A percentile compares a stretch with the other conserved stretches of the same genome.
Conservation (phyloP, 2,329 filamentous ascomycete genomes). For the Macrophomina pseudophaseolina region DNA sequence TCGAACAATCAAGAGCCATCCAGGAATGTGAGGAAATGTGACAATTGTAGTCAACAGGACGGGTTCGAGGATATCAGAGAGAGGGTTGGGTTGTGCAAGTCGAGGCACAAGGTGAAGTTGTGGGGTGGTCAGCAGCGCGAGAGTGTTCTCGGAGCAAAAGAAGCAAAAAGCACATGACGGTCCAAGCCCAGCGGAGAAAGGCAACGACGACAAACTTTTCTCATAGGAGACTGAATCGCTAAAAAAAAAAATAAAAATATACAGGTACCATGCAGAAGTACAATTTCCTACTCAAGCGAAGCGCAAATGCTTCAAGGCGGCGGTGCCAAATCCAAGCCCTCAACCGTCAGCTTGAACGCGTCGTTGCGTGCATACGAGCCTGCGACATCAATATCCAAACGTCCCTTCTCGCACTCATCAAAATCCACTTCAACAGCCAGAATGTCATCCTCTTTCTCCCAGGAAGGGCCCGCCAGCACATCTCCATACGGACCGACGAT, state of each 20-base stretch:
- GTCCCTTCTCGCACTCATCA: conserved; percentile 81
- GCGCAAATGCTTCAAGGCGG: conserved; percentile 47
- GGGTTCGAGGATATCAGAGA: no score
- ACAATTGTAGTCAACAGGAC: no score
- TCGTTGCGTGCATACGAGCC: conserved; percentile 83
- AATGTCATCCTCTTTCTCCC: conserved; percentile 74
- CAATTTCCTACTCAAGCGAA: background rate
- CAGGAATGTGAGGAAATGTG: no score
- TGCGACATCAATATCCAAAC: conserved; percentile 81
- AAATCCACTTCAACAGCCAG: conserved; percentile 79
- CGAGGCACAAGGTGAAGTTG: no score
- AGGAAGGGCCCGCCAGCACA: conserved; percentile 79
- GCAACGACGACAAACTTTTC: no score
- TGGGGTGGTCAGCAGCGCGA: no score
- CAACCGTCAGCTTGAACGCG: conserved; percentile 64
- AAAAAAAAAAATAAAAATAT: background rate
- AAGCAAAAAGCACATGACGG: no score
- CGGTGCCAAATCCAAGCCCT: conserved; percentile 64
- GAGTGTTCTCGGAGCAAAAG: no score
- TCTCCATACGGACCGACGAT: conserved; percentile 81
- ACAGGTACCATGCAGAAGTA: background rate
- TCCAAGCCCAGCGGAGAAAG: no score
- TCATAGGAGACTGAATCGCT: no score
- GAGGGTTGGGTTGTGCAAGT: no score
- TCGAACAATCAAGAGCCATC: background rate